Base-by-base conservation (phyloP, 345 rosid species). In the Pugionium cornutum region DNA sequence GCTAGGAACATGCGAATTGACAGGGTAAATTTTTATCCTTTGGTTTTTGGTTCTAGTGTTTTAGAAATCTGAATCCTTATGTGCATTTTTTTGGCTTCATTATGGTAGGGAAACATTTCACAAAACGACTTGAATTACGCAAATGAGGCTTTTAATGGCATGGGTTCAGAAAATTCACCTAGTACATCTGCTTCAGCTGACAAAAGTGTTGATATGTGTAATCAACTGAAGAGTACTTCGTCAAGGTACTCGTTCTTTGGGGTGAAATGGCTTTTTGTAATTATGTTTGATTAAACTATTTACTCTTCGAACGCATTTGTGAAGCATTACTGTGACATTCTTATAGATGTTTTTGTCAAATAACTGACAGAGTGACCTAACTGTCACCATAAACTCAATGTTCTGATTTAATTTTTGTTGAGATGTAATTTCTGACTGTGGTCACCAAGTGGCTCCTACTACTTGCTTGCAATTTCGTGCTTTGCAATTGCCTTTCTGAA, bases 191-290 rank as follows among this genome's bases (percentile, higher is more conserved):
- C 80, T 65, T 58, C 81, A 56, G 57, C 60, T 6, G 83, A 79
- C 35, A 76, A 80, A 62, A 70, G 74, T 51, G 82, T 70, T 73
- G 75, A 65, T 67, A 67, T 53, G 73, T 49, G 47, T 67, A 58
- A 80, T 44, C 75, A 77, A 67, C 66, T 71, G 73, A 79, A 75
- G 76, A 70, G 75, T 40, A 66, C 75, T 70, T 67, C 80, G 29
- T 72, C 84, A 41, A 91, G 96, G 96, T 89, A 82, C 68, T 68
- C 53, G 18, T 65, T 51, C 34, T 66, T 51, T 65, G 40, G 29
- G 60, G 33, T 48, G 10, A 47, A 32, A 54, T 10, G 37, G 34
- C 44, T 41, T 56, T n/a, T 42, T 43, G 18, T 18, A 43, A 33
- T 26, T 49, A 66, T 45, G 6, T 46, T 36, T 55, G 36, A 31